Conservation (phyloP, 2,329 filamentous ascomycete genomes). For the Tolypocladium endophyticum region DNA sequence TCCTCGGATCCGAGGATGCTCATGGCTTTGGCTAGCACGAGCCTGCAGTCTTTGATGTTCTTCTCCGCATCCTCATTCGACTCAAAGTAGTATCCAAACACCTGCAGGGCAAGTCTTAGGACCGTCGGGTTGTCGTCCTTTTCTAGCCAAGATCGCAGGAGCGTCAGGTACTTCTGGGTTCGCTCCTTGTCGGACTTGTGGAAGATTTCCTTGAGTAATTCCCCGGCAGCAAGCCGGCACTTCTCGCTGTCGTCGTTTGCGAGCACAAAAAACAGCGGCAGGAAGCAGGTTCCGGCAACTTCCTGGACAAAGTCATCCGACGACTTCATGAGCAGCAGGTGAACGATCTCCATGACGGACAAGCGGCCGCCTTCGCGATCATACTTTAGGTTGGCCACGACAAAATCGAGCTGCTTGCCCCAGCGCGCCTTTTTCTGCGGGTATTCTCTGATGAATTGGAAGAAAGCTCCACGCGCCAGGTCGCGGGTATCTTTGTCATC, state of each 20-base stretch:
- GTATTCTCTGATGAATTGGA: slow-evolving; percentile 91
- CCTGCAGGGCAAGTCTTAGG: slow-evolving; percentile 63
- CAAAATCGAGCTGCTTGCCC: slow-evolving; percentile 78
- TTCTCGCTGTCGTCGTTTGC: slow-evolving; percentile 81
- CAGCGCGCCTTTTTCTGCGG: slow-evolving; percentile 85
- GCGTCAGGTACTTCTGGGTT: slow-evolving; percentile 56
- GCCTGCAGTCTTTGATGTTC: slow-evolving; percentile 56
- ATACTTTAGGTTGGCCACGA: slow-evolving; percentile 86
- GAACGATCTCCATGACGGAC: slow-evolving; percentile 86
- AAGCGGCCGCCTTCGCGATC: slow-evolving; percentile 78
- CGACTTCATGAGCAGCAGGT: slow-evolving; percentile 77
- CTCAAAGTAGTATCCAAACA: slow-evolving; percentile 77
- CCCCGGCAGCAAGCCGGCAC: slow-evolving; percentile 72
- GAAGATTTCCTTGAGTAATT: slow-evolving; percentile 73
- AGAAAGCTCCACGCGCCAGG: slow-evolving; percentile 77
- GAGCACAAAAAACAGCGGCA: slow-evolving; percentile 75
- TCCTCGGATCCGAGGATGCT: slow-evolving; percentile 45
- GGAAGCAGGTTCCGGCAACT: slow-evolving; percentile 69
- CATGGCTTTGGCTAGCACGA: slow-evolving; percentile 46
- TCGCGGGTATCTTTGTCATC: slow-evolving; percentile 83
- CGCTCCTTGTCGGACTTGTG: slow-evolving; percentile 64
- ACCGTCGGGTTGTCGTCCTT: slow-evolving; percentile 64
- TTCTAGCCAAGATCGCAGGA: slow-evolving; percentile 66
- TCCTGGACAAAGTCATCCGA: slow-evolving; percentile 75
- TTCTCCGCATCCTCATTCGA: slow-evolving; percentile 46